Base-by-base conservation (phyloP, 2,329 filamentous ascomycete genomes). In the Rutstroemia sp. region DNA sequence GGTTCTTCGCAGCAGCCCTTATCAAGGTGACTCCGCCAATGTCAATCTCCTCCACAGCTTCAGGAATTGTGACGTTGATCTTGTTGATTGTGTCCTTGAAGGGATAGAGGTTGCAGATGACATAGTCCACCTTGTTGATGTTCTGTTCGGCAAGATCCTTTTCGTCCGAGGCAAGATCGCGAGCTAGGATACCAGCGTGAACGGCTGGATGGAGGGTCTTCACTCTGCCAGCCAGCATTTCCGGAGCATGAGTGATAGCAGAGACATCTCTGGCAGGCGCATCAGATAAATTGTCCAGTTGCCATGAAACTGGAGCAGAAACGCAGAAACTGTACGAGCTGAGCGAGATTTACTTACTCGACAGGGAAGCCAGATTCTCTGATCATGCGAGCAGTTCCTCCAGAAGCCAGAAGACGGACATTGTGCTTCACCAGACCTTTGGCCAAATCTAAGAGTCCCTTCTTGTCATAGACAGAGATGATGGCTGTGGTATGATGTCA, bases 51-150 rank as follows among this genome's bases (percentile, higher is more conserved):
- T 99, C 94, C 41, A 99, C 92, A 52, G 94, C 94, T 76, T 99
- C 92, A 52, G 90, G 85, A 61, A 99, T 89, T 60, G 92, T 97
- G 68, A 99, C 94, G 69, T 96, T 95, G 77, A 95, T 85, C 80
- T 96, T 95, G 67, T 91, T 88, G 66, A 99, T 86, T 34, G 94
- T 99, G 72, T 97, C 92, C 79, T 96, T 96, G 85, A 99, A 99
- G 12, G 94, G 94, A 75, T 99, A 97, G 56, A 99, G 82, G 77
- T 99, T 99, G 86, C 94, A 97, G 71, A 99, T 87, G 66, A 96
- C 90, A 67, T 87, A 95, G 80, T 95, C 90, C 59, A 96, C 90
- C 77, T 95, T 95, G 77, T 88, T 82, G 72, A 96, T 96, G 75
- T 91, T 94, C 76, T 95, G 90, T 73, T 94, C 88, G 52, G 90